Evolutionary conservation across 345 rosid genomes (phyloP), one percentile per base, ranked within the genome.

Genomic region (Balakata baccata): DNA sequence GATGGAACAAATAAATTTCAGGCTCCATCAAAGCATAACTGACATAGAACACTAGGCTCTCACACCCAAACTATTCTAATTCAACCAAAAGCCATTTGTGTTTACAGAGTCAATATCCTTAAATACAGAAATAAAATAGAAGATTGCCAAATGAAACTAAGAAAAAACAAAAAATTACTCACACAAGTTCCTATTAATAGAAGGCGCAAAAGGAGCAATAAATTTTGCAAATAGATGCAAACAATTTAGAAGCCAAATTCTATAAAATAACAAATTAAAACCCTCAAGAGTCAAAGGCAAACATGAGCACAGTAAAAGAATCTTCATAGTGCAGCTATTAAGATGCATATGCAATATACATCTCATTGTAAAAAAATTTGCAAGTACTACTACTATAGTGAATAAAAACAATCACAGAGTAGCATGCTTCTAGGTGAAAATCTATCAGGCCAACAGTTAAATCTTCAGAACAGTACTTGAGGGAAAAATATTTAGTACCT

Each of bases 401-500:
- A 6, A 12, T 2, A 64, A 54, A 17, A 34, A 7, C 12, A 12
- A 47, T 29, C 10, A 64, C n/a, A 11, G 14, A 22, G 22, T 9
- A 62, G 57, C n/a, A 22, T 49, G 17, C 1, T 4, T 29, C 41
- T 22, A 54, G 64, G 38, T 5, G 16, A 20, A 8, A 63, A 56
- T 10, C 18, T n/a, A 37, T 34, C 8, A 12, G 16, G 0, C 11
- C 20, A 38, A 66, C 58, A 29, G 23, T 37, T 68, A 6, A 25
- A n/a, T 10, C 17, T 16, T 66, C 39, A 72, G 17, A 66, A 61
- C 6, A 22, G 11, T 29, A 41, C n/a, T 17, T 20, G 68, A 62
- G 18, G 25, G 71, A 39, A 53, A 56, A 64, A 67, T 73, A 68
- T n/a, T 65, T 0, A 67, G 52, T 71, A 92, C 98, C 97, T 92